A percentile compares a stretch with the other conserved stretches of the same genome.
phyloP scores from a whole-genome alignment of 2,329 filamentous ascomycete species.

The Lomentospora prolificans region DNA sequence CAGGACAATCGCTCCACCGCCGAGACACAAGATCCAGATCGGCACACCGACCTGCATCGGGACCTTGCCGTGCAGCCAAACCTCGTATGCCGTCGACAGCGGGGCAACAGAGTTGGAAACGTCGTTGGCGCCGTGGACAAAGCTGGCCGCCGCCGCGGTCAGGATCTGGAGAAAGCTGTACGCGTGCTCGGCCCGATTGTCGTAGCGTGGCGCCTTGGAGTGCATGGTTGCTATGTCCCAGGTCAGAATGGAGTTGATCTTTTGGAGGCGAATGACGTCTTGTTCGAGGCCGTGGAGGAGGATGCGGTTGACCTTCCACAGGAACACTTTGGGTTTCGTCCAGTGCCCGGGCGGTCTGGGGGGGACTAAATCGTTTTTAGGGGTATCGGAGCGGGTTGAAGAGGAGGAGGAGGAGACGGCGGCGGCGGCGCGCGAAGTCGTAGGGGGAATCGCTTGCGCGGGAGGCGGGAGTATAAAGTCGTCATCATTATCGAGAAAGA shows the following conservation, averaged over 20 bases:
- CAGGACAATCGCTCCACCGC: conserved; percentile 38
- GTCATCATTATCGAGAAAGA: conserved; percentile 15
- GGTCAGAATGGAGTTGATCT: conserved; percentile 34
- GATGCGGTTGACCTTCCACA: conserved; percentile 29
- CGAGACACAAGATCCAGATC: conserved; percentile 39
- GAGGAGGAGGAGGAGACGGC: background rate
- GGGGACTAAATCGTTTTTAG: conserved; percentile 18
- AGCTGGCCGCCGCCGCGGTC: conserved; percentile 44
- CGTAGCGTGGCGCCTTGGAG: conserved; percentile 36
- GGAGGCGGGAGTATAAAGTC: conserved; percentile 22
- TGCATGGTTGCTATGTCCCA: conserved; percentile 40
- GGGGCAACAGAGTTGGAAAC: conserved; percentile 42
- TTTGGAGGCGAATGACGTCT: conserved; percentile 37
- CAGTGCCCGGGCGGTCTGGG: conserved; percentile 26
- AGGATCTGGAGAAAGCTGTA: conserved; percentile 38
- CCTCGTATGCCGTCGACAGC: conserved; percentile 40
- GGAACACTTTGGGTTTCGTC: conserved; percentile 29
- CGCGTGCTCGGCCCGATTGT: conserved; percentile 42
- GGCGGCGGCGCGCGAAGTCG: background rate
- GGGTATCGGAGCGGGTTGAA: conserved; percentile 3
- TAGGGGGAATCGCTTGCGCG: conserved; percentile 14
- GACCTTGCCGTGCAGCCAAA: conserved; percentile 33
- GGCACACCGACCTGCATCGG: conserved; percentile 29
- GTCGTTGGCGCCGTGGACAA: conserved; percentile 48
- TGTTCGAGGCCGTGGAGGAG: conserved; percentile 37